phyloP scores from a whole-genome alignment of 208 protist genomes.

The Leptomonas pyrrhocoris region DNA sequence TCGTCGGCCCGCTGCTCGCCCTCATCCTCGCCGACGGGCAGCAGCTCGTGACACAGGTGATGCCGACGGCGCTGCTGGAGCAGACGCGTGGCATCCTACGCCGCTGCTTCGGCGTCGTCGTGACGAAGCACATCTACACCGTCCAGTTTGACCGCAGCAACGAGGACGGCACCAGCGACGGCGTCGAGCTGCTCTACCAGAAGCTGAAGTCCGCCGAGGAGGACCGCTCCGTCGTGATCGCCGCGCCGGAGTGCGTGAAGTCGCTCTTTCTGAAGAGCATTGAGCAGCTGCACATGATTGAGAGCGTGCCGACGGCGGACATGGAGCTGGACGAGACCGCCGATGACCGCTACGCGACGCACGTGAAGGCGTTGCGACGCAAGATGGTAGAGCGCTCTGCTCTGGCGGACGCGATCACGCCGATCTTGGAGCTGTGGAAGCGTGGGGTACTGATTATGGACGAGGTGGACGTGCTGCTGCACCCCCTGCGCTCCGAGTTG shows the following conservation, averaged over 20 bases:
- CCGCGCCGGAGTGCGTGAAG: conserved; percentile 93
- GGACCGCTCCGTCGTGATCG: conserved; percentile 79
- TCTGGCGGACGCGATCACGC: conserved; percentile 72
- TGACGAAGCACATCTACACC: conserved; percentile 92
- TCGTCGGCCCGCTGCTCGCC: conserved; percentile 92
- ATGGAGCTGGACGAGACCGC: conserved; percentile 39
- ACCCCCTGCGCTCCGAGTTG: conserved; percentile 95
- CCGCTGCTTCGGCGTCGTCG: conserved; percentile 89
- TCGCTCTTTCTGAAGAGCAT: conserved; percentile 93
- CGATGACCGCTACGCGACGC: conserved; percentile 46
- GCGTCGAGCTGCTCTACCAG: conserved; percentile 52
- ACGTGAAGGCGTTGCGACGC: conserved; percentile 42
- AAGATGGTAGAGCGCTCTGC: conserved; percentile 50
- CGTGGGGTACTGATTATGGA: conserved; percentile 93
- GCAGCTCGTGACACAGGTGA: conserved; percentile 91
- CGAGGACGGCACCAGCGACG: conserved; percentile 47
- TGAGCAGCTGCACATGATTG: conserved; percentile 90
- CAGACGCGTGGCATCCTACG: conserved; percentile 90
- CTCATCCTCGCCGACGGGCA: conserved; percentile 94
- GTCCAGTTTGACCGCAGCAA: conserved; percentile 81
- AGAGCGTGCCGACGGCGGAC: conserved; percentile 49
- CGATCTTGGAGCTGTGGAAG: conserved; percentile 87
- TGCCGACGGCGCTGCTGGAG: conserved; percentile 94
- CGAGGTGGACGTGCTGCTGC: conserved; percentile 95
- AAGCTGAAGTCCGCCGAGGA: conserved; percentile 76